Base-by-base conservation (phyloP, 495 filamentous ascomycete genomes). In the Chaetomium fimeti region DNA sequence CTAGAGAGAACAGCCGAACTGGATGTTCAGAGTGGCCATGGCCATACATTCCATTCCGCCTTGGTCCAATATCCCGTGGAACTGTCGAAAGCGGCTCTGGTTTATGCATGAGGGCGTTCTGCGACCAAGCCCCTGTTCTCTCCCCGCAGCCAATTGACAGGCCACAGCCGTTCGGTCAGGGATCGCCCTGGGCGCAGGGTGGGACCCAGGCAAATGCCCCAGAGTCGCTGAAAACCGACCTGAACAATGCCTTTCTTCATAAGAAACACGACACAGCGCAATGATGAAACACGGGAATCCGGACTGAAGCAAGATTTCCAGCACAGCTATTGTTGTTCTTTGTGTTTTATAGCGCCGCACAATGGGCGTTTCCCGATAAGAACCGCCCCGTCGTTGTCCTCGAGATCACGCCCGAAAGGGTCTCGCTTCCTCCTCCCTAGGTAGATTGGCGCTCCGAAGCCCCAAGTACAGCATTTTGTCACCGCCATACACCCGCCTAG, bases 211-310 rank as follows among this genome's bases (percentile, higher is more conserved):
- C n/a, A 25, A 64, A 55, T 29, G 58, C 25, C 28, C 47, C 59
- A 12, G 25, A 55, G 27, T 25, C 47, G 20, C 27, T 45, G 47
- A 40, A 58, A 36, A 24, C 20, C 28, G 53, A 62, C 55, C 22
- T 60, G 65, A 68, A 69, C 69, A 74, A 74, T 70, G 69, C 66
- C 66, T 55, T 70, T 66, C 51, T 70, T 66, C 51, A 54, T 42
- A 65, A 54, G 55, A 64, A 47, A n/a, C 38, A 38, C 56, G 56
- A 62, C 55, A 62, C 59, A 22, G 54, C 57, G 49, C 55, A 57
- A 63, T 40, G 43, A 69, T 73, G 71, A 73, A 73, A 71, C 71
- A 32, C 60, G 42, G 54, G 52, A 59, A 51, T 25, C 65, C 66
- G 45, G 59, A 57, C 61, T 64, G 70, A 68, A 43, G 51, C 54